A percentile compares a stretch with the other conserved stretches of the same genome.
phyloP scores from a whole-genome alignment of 2,329 filamentous ascomycete species.

The Laburnicola sp. region DNA sequence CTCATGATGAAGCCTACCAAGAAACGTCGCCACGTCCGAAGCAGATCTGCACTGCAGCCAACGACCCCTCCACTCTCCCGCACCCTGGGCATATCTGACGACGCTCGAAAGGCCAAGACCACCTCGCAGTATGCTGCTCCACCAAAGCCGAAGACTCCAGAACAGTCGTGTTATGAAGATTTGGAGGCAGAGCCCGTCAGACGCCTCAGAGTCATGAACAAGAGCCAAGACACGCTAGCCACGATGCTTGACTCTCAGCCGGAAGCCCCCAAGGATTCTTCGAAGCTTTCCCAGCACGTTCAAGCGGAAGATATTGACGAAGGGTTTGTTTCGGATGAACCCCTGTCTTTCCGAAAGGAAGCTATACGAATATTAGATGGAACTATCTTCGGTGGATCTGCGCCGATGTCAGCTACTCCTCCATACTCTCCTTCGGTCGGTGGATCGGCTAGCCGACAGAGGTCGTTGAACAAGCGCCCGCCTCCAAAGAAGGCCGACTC shows the following conservation, averaged over 20 bases:
- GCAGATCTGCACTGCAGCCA: slow-evolving; percentile 32
- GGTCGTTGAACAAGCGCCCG: slow-evolving; percentile 16
- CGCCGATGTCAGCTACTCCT: too few relatives aligned
- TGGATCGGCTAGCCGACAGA: background rate
- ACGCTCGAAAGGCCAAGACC: slow-evolving; percentile 12
- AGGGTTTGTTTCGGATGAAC: slow-evolving; percentile 11
- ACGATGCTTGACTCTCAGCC: slow-evolving; percentile 33
- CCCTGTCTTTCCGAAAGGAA: slow-evolving; percentile 7
- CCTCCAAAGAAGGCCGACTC: slow-evolving; percentile 42
- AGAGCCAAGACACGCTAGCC: slow-evolving; percentile 24
- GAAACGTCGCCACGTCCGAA: slow-evolving; percentile 28
- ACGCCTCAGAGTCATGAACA: slow-evolving; percentile 22
- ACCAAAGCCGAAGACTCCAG: slow-evolving; percentile 12
- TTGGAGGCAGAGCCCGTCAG: slow-evolving; percentile 16
- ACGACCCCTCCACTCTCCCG: slow-evolving; percentile 20
- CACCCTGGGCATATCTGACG: slow-evolving; percentile 6
- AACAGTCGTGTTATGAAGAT: slow-evolving; percentile 4
- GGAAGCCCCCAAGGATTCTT: slow-evolving; percentile 33
- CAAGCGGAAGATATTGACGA: slow-evolving; percentile 9
- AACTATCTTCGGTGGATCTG: slow-evolving; percentile 22
- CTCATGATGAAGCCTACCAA: slow-evolving; percentile 25
- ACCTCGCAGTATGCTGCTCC: slow-evolving; percentile 16
- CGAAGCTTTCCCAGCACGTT: slow-evolving; percentile 6
- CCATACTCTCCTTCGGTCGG: background rate
- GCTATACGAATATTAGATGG: slow-evolving; percentile 29